Percentiles rank a stretch among this genome's conserved stretches.
phyloP scores from a whole-genome alignment of 306 rosid species.

The Mimosa bimucronata region DNA sequence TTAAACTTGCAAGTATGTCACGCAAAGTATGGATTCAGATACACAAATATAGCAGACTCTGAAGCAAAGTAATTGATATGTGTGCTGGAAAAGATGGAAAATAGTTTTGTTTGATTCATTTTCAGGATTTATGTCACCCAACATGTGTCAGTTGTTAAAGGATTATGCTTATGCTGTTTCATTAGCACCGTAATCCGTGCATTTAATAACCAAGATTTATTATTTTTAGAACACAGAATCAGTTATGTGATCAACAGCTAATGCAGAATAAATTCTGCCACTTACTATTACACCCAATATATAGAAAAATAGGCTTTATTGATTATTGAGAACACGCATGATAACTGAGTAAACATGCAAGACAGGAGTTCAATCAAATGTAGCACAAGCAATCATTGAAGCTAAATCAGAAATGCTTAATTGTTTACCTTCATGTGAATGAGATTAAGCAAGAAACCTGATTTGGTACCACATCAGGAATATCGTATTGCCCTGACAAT shows the following conservation, averaged over 20 bases:
- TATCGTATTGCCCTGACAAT: not conserved
- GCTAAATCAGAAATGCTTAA: not conserved
- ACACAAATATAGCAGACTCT: not conserved
- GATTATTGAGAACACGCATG: conserved; percentile 4
- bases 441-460: conserved; percentile 12
- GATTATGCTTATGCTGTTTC: conserved; percentile 28
- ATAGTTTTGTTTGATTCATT: conserved; percentile 2
- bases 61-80: not conserved
- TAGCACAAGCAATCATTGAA: no score
- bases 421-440: not conserved
- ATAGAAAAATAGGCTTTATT: not conserved
- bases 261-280: conserved; percentile 38
- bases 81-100: not conserved
- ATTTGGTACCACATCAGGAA: conserved; percentile 11
- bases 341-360: not conserved
- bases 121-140: conserved; percentile 20
- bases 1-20: not conserved
- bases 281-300: not conserved
- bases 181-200: not conserved
- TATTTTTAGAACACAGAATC: not conserved
- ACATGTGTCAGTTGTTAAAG: not conserved
- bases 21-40: not conserved
- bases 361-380: no score
- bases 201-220: not conserved
- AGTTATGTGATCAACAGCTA: conserved; percentile 25